phyloP scores from a whole-genome alignment of 1,284 basidiomycete genomes.

The Rhodofomes roseus region DNA sequence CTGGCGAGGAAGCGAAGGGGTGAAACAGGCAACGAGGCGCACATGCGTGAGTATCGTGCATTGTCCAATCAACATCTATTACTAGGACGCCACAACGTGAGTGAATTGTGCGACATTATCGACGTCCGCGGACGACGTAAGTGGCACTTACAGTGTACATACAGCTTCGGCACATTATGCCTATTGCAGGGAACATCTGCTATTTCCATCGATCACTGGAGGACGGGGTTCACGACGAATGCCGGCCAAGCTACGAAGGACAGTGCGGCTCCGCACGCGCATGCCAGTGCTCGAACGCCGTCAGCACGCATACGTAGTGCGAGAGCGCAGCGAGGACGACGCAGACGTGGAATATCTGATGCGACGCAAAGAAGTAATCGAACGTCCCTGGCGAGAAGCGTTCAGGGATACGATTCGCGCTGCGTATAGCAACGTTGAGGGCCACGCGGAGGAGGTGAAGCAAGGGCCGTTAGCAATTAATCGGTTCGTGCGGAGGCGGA shows the following conservation, averaged over 20 bases:
- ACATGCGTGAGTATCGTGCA: neutral
- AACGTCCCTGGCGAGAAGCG: slow-evolving; percentile 74
- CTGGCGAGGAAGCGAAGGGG: neutral
- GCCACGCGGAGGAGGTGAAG: slow-evolving; percentile 15
- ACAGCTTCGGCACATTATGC: neutral
- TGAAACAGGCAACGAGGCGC: neutral
- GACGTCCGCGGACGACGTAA: neutral
- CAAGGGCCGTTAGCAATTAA: neutral
- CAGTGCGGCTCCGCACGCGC: slow-evolving; percentile 23
- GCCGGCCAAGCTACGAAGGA: neutral
- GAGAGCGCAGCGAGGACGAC: slow-evolving; percentile 77
- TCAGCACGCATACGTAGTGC: slow-evolving; percentile 65
- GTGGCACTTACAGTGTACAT: neutral
- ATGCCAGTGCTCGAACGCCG: slow-evolving; percentile 57
- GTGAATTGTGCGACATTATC: neutral
- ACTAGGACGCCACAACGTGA: neutral
- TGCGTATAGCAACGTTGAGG: slow-evolving; percentile 30
- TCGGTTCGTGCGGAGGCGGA: neutral
- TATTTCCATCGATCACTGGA: neutral
- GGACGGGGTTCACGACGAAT: neutral
- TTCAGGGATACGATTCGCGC: slow-evolving; percentile 83
- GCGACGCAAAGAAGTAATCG: slow-evolving; percentile 78
- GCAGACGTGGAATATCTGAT: slow-evolving; percentile 85
- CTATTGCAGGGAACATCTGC: neutral
- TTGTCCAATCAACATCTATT: neutral